Evolutionary conservation across 2,329 filamentous ascomycete genomes (phyloP).

Genomic region (Fusarium odoratissimum): DNA sequence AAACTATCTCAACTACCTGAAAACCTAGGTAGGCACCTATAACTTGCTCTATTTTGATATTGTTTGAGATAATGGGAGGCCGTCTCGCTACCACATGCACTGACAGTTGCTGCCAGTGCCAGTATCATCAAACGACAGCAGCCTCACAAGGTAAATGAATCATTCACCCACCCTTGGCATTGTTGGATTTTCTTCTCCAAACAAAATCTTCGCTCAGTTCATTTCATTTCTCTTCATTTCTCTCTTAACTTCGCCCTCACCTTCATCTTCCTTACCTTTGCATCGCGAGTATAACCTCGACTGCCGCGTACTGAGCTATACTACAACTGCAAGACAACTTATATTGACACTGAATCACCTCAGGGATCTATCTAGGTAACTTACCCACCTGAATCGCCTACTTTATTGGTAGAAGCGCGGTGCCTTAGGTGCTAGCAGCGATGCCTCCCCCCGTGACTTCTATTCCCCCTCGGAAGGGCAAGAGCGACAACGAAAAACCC

Average conservation of each 20-base stretch:
- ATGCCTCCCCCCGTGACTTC: background rate
- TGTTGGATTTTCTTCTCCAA: background rate
- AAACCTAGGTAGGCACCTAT: background rate
- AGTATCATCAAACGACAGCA: background rate
- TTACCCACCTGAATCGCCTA: no score
- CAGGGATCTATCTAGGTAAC: no score
- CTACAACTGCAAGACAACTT: background rate
- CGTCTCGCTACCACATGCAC: background rate
- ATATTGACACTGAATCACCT: background rate
- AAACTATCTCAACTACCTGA: background rate
- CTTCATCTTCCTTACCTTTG: background rate
- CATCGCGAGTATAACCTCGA: background rate
- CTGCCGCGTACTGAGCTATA: background rate
- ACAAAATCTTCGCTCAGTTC: background rate
- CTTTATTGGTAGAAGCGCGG: background rate
- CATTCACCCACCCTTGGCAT: background rate
- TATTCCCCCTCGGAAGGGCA: background rate
- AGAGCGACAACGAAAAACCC: background rate
- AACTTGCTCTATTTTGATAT: background rate
- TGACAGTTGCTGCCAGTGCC: background rate
- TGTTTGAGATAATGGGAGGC: background rate
- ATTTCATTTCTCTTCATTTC: background rate
- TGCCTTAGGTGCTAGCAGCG: background rate
- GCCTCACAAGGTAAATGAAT: background rate
- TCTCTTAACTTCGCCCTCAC: background rate